phyloP scores from a whole-genome alignment of 257 asterid species.

The Eucommia ulmoides region DNA sequence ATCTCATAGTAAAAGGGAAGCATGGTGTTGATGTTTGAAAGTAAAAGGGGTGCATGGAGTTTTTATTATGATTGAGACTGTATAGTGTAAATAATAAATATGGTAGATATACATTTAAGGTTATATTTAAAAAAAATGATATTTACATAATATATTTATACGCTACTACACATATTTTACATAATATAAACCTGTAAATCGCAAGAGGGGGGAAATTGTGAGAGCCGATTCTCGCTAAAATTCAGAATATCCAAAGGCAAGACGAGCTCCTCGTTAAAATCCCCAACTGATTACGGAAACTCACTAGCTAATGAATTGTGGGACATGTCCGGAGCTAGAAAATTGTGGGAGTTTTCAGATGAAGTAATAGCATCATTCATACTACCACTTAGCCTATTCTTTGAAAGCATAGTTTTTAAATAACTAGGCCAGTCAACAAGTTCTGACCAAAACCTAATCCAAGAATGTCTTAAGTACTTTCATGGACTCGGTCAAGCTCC shows the following conservation, averaged over 20 bases:
- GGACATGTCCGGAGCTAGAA: neutral
- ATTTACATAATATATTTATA: too few species aligned
- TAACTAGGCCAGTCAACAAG: neutral
- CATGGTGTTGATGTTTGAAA: too few species aligned
- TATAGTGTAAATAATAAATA: too few species aligned
- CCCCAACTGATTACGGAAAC: neutral
- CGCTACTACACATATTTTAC: too few species aligned
- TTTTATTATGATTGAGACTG: too few species aligned
- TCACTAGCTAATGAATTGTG: neutral
- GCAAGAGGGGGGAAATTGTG: too few species aligned
- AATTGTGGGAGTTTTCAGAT: neutral
- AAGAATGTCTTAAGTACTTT: neutral
- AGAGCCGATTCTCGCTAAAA: conserved; percentile 1
- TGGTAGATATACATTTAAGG: too few species aligned
- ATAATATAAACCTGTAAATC: too few species aligned
- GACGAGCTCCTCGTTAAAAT: neutral
- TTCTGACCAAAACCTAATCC: neutral
- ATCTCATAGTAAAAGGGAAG: too few species aligned
- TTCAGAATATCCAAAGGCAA: conserved; percentile 1
- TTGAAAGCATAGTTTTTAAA: neutral
- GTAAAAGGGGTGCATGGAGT: too few species aligned
- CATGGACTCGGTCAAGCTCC: neutral
- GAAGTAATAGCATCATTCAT: neutral
- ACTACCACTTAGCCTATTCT: neutral
- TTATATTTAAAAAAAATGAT: too few species aligned